Evolutionary conservation across 345 rosid species (phyloP), one percentile per base, ranked within the genome.

Genomic region (Citrus reticulata): DNA sequence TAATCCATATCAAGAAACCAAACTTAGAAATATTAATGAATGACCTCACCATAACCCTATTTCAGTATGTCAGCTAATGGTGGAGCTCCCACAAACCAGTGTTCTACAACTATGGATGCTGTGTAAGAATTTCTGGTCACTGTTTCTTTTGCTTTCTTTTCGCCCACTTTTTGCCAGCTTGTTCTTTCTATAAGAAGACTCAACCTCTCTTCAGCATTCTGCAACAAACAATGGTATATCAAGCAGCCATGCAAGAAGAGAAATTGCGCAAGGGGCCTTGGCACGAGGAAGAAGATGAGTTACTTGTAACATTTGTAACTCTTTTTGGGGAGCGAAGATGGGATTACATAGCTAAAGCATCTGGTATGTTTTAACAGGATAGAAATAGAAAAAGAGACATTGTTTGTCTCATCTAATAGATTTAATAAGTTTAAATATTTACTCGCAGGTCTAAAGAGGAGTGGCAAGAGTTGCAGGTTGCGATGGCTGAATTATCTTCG

Each of bases 401-500:
- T 69, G 6, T 22, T 25, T 68, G 57, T 57, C 58, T 59, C 16
- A 35, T 37, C 40, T 16, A 51, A 24, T 24, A 7, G 19, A 77
- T 4, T 16, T 49, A 27, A 22, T 5, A 35, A 35, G 20, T 17
- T 9, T 16, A 1, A 61, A 39, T 39, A 51, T 27, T 70, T 9
- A 54, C 37, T 65, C 82, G 55, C 84, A 90, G 97, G 93, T 68
- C 68, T 93, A 68, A 89, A 68, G 74, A 91, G 93, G 84, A 91
- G 90, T 63, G 95, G 97, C 39, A 91, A 91, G 90, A 92, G 93
- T 84, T 92, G 95, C 75, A 87, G 93, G 68, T 79, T 90, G 72
- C 84, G 95, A 40, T 91, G 97, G 97, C 82, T 92, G 87, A 91
- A 93, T 85, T 90, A 92, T 73, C 81, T 93, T 46, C 82, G 80